Base-by-base conservation (phyloP, 768 basidiomycete species). In the Paxillus involutus region DNA sequence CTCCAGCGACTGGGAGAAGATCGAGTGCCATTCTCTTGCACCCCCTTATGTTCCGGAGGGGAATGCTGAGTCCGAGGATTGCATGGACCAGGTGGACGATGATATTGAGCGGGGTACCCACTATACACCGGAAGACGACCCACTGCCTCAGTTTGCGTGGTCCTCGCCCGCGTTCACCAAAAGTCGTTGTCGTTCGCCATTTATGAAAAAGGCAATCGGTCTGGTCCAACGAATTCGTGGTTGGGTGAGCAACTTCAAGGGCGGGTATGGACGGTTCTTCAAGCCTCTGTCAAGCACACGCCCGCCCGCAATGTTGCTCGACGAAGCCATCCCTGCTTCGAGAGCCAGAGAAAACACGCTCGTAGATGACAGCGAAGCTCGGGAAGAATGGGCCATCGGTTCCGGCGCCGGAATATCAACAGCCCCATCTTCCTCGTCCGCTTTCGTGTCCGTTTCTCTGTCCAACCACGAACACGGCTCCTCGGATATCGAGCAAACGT, bases 1-100 rank as follows among this genome's bases (percentile, higher is more conserved):
- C 33, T 33, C 12, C 16, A 55, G 54, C 24, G 54, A 55, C 30
- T 55, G 54, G 51, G 26, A 55, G 21, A 42, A 44, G 24, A 45
- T 55, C 19, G 51, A 44, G 24, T 26, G 35, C 26, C 54, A 37
- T 5, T 30, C 54, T 30, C 19, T 53, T 19, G 26, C 41, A 36
- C 14, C 52, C 6, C 42, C 39, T 45, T 40, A 32, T 45, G 37
- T 26, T 24, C 51, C 54, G 0, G 9, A 17, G 19, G 9, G 16
- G 8, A 33, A 39, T 16, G 16, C 39, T 11, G 11, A 40, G 4
- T 40, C 16, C 16, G 16, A n/a, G 39, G 39, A 40, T 4, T n/a
- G 16, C 8, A n/a, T 6, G 16, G 14, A 16, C 39, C 39, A 4
- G 8, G 16, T 40, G 12, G 12, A n/a, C 36, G 13, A 37, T 10